A percentile compares a stretch with the other conserved stretches of the same genome.
Conservation (phyloP, 2,329 filamentous ascomycete genomes). For the Podosphaera xanthii region DNA sequence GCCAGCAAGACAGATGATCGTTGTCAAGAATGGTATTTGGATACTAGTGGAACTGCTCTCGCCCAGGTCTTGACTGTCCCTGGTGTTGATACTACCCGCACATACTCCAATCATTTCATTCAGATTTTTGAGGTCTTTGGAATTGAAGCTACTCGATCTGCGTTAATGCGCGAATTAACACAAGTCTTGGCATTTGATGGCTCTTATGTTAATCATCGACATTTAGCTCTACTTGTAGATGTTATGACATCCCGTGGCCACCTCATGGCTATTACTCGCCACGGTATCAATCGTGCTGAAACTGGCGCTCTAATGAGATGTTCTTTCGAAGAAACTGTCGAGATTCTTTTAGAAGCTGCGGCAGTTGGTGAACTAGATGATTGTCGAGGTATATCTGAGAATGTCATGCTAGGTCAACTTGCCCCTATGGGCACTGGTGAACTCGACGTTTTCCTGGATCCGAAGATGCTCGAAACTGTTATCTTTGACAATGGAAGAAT, state of each 20-base stretch:
- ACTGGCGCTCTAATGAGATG: slow-evolving; percentile 97
- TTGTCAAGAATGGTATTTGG: slow-evolving; percentile 86
- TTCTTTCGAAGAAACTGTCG: slow-evolving; percentile 97
- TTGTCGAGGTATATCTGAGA: slow-evolving; percentile 94
- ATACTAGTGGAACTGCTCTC: slow-evolving; percentile 78
- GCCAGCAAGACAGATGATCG: slow-evolving; percentile 48
- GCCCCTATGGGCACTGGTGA: slow-evolving; percentile 94
- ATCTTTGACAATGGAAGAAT: slow-evolving; percentile 79
- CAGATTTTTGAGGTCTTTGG: slow-evolving; percentile 88
- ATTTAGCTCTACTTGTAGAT: slow-evolving; percentile 83
- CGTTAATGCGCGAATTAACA: slow-evolving; percentile 70
- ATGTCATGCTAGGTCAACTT: slow-evolving; percentile 93
- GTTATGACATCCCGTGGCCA: slow-evolving; percentile 93
- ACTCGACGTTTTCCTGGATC: slow-evolving; percentile 82
- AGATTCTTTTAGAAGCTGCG: slow-evolving; percentile 89
- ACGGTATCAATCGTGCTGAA: slow-evolving; percentile 94
- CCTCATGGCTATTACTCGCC: slow-evolving; percentile 88
- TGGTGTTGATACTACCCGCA: slow-evolving; percentile 67
- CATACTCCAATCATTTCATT: slow-evolving; percentile 87
- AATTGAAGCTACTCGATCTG: slow-evolving; percentile 79
- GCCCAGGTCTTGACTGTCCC: slow-evolving; percentile 66
- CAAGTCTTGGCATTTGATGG: slow-evolving; percentile 93
- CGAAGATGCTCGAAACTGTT: slow-evolving; percentile 85
- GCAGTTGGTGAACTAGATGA: slow-evolving; percentile 90
- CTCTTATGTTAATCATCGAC: slow-evolving; percentile 97